phyloP scores from a whole-genome alignment of 805 yeast genomes.

The Groenewaldozyma salmanticensis region DNA sequence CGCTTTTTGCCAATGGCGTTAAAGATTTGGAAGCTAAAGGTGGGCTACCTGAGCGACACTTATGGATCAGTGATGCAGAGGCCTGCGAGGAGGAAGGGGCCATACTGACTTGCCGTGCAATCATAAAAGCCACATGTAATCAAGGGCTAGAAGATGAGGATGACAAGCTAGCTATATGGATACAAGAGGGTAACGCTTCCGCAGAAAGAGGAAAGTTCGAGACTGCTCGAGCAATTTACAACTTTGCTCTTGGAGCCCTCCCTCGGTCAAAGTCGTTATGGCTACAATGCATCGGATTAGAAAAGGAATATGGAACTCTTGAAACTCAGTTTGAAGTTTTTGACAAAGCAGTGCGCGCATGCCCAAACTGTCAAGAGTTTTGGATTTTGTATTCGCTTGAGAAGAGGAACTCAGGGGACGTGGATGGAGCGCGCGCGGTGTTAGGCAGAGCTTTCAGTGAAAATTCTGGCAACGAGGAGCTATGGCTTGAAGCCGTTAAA shows the following conservation, averaged over 20 bases:
- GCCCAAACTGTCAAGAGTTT: conserved; percentile 43
- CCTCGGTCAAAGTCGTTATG: conserved; percentile 33
- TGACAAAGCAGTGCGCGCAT: conserved; percentile 41
- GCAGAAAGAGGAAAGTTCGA: conserved; percentile 20
- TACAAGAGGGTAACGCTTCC: conserved; percentile 30
- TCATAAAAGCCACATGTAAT: conserved; percentile 36
- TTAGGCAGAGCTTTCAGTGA: conserved; percentile 38
- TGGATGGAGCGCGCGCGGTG: conserved; percentile 43
- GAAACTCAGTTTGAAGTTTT: conserved; percentile 36
- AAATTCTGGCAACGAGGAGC: conserved; percentile 39
- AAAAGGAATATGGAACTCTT: conserved; percentile 18
- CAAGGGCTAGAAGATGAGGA: conserved; percentile 23
- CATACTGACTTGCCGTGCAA: conserved; percentile 41
- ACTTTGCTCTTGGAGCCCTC: conserved; percentile 34
- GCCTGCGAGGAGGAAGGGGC: conserved; percentile 41
- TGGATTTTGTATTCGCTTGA: conserved; percentile 68
- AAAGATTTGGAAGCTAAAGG: conserved; percentile 32
- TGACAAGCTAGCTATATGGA: conserved; percentile 25
- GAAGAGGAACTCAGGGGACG: conserved; percentile 43
- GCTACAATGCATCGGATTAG: conserved; percentile 23
- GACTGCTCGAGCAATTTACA: conserved; percentile 40
- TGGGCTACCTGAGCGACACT: conserved; percentile 27
- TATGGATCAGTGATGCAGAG: conserved; percentile 52
- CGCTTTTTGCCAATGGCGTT: conserved; percentile 41
- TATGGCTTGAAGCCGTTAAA: conserved; percentile 68